Conservation (phyloP, 495 filamentous ascomycete species). For the Penicillium salamii region DNA sequence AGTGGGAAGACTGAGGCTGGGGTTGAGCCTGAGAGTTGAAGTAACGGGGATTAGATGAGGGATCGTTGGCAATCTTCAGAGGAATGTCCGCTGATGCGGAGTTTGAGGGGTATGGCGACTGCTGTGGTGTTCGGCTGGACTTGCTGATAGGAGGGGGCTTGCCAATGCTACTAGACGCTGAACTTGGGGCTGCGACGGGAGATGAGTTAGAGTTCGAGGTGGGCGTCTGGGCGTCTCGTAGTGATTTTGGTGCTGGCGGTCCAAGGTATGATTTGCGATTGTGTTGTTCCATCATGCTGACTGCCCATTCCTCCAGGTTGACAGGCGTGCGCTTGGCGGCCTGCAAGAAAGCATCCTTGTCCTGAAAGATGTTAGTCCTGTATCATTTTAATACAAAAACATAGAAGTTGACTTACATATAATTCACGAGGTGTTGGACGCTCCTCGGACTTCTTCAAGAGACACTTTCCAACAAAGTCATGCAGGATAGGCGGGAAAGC, state of each 20-base stretch:
- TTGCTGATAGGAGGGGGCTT: conserved; percentile 28
- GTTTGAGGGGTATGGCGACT: conserved; percentile 42
- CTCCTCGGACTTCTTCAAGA: conserved; percentile 81
- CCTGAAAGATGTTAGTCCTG: conserved; percentile 45
- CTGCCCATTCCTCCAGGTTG: conserved; percentile 84
- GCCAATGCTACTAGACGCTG: conserved; percentile 13
- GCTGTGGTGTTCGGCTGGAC: conserved; percentile 51
- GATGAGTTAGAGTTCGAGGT: conserved; percentile 16
- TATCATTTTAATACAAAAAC: not conserved
- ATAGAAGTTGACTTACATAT: conserved; percentile 35
- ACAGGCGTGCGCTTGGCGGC: conserved; percentile 93
- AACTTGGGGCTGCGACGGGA: conserved; percentile 9
- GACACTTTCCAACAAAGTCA: conserved; percentile 93
- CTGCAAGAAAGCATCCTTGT: conserved; percentile 87
- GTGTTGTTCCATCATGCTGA: conserved; percentile 83
- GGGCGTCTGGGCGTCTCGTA: conserved; percentile 29
- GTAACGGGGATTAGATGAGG: conserved; percentile 25
- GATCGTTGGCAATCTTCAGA: conserved; percentile 52
- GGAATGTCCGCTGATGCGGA: conserved; percentile 68
- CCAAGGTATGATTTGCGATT: conserved; percentile 90
- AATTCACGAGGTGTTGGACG: conserved; percentile 91
- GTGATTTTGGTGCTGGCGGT: conserved; percentile 52
- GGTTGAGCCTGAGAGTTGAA: conserved; percentile 16
- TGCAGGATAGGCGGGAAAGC: conserved; percentile 93
- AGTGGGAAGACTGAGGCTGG: conserved; percentile 25